Evolutionary conservation across 176 grass and related monocot species (phyloP).

Genomic region (Musa beccarii): DNA sequence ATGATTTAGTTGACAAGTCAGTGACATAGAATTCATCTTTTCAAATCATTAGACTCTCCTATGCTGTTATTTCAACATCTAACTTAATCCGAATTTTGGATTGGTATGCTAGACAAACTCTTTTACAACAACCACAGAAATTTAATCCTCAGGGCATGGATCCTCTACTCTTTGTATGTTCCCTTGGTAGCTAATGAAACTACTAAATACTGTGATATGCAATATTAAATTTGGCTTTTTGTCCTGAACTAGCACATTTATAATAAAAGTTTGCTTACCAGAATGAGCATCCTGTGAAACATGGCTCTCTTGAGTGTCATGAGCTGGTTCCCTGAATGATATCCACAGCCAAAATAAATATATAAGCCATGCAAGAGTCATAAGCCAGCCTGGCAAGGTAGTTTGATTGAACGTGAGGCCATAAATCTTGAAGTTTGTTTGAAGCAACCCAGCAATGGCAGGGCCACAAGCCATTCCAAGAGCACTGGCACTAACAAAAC

Average conservation of each 20-base stretch:
- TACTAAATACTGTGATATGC: too few relatives aligned
- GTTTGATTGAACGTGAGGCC: slow-evolving; percentile 62
- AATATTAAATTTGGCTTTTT: too few relatives aligned
- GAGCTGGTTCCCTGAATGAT: slow-evolving; percentile 68
- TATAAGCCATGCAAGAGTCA: slow-evolving; percentile 53
- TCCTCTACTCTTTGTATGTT: too few relatives aligned
- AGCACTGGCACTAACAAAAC: slow-evolving; percentile 85
- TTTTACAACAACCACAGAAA: too few relatives aligned
- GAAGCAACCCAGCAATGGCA: slow-evolving; percentile 63
- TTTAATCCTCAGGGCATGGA: too few relatives aligned
- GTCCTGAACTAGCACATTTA: neutral
- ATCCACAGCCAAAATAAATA: slow-evolving; percentile 74
- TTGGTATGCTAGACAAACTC: too few relatives aligned
- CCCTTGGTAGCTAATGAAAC: too few relatives aligned
- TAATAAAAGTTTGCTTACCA: slow-evolving; percentile 28
- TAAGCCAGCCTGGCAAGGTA: slow-evolving; percentile 85
- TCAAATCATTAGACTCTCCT: too few relatives aligned
- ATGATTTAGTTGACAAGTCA: too few relatives aligned
- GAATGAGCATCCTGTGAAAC: slow-evolving; percentile 28
- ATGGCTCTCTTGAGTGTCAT: slow-evolving; percentile 18
- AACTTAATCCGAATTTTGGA: too few relatives aligned
- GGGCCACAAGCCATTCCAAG: slow-evolving; percentile 92
- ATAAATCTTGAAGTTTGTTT: slow-evolving; percentile 60
- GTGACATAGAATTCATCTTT: too few relatives aligned
- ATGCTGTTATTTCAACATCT: too few relatives aligned